phyloP scores from a whole-genome alignment of 2,329 filamentous ascomycete genomes.

The Talaromyces atroroseus region DNA sequence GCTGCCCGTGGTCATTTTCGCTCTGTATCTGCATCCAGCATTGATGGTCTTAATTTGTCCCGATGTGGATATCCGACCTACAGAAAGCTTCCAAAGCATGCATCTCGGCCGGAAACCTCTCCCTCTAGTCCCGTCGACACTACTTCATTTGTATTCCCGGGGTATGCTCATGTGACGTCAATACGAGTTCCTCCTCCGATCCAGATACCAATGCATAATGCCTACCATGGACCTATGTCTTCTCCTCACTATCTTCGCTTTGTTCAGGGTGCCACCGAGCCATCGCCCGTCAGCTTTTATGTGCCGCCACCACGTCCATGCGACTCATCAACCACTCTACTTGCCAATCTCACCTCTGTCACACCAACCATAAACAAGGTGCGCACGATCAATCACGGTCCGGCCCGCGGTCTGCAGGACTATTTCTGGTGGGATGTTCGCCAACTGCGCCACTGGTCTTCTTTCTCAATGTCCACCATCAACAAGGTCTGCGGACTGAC shows the following conservation, averaged over 20 bases:
- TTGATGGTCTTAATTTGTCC: constrained; percentile 61
- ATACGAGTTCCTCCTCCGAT: constrained; percentile 36
- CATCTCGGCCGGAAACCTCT: constrained; percentile 41
- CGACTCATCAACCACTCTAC: constrained; percentile 57
- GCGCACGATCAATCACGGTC: constrained; percentile 65
- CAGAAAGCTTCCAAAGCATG: constrained; percentile 62
- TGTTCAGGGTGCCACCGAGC: constrained; percentile 21
- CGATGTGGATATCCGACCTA: constrained; percentile 82
- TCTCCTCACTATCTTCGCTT: constrained; percentile 22
- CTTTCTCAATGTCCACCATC: constrained; percentile 70
- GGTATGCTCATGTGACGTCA: constrained; percentile 25
- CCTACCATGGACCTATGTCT: constrained; percentile 25
- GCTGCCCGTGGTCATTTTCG: constrained; percentile 39
- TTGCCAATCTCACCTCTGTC: constrained; percentile 69
- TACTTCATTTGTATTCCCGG: constrained; percentile 35
- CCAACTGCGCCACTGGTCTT: constrained; percentile 75
- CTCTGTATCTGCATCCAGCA: constrained; percentile 61
- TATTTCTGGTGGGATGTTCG: constrained; percentile 97
- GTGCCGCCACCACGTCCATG: constrained; percentile 24
- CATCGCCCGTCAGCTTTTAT: constrained; percentile 21
- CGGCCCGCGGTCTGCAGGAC: constrained; percentile 62
- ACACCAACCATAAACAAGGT: constrained; percentile 82
- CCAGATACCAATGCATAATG: constrained; percentile 35
- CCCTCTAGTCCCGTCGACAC: constrained; percentile 35
- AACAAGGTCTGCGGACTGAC: constrained; percentile 67